phyloP scores from a whole-genome alignment of 352 stramenopile species.

The Pythium utonaiense region DNA sequence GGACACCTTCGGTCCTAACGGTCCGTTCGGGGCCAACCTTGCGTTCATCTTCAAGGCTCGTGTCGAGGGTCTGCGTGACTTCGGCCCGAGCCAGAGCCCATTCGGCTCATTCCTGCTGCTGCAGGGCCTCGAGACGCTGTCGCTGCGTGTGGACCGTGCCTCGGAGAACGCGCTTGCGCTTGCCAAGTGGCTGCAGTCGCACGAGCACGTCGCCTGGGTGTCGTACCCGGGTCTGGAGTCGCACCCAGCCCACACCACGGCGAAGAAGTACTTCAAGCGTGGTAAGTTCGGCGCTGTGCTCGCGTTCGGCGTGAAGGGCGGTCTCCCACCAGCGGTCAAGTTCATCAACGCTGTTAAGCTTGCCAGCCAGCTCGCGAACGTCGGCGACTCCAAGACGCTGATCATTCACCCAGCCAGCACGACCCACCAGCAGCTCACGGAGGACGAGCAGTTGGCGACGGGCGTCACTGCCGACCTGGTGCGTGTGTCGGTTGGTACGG shows the following conservation, averaged over 20 bases:
- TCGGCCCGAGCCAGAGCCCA: constrained; percentile 3
- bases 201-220: constrained; percentile 1
- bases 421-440: constrained; percentile 10
- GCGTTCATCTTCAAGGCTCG: constrained; percentile 11
- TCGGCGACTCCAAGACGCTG: constrained; percentile 9
- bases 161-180: constrained; percentile 4
- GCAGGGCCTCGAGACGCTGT: constrained; percentile 10
- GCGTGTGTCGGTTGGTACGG: constrained; percentile 3
- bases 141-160: constrained; percentile 7
- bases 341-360: constrained; percentile 15
- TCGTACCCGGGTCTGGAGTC: constrained; percentile 9
- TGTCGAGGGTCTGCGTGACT: constrained; percentile 7
- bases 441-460: constrained; percentile 4
- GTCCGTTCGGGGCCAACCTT: constrained; percentile 7
- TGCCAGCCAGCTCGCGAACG: constrained; percentile 3
- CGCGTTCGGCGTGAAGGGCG: constrained; percentile 8
- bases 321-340: constrained; percentile 2
- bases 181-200: constrained; percentile 2
- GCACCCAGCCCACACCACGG: constrained; percentile 3
- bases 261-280: constrained; percentile 9
- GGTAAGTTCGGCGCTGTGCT: constrained; percentile 7
- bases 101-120: constrained; percentile 10
- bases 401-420: constrained; percentile 8
- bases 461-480: constrained; percentile 5
- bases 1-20: constrained; percentile 5